phyloP scores from a whole-genome alignment of 2,329 filamentous ascomycete genomes.

The Mariannaea sp. region DNA sequence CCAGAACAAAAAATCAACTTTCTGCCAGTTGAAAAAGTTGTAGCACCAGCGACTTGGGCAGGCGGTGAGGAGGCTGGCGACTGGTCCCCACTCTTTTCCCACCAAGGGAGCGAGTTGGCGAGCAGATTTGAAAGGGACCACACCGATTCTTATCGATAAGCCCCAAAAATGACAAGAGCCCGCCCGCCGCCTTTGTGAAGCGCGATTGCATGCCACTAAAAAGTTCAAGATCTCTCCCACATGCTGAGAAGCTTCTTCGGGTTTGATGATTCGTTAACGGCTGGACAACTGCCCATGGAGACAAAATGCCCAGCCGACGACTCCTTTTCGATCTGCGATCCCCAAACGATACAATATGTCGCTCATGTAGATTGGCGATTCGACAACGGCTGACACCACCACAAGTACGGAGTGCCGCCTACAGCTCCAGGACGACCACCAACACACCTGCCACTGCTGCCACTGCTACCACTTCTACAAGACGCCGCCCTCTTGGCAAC shows the following conservation, averaged over 20 bases:
- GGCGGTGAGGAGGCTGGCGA: constrained; percentile 37
- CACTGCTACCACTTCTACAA: too few species aligned
- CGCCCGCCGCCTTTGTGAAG: constrained; percentile 6
- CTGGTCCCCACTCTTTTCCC: too few species aligned
- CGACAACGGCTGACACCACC: constrained; percentile 34
- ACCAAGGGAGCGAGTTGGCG: too few species aligned
- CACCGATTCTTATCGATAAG: constrained; percentile 42
- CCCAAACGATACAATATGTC: constrained; percentile 45
- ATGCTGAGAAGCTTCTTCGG: constrained; percentile 6
- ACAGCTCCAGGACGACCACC: constrained; percentile 38
- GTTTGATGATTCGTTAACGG: constrained; percentile 1
- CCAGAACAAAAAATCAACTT: constrained; percentile 45
- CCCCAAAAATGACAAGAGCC: neutral
- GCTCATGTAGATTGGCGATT: constrained; percentile 43
- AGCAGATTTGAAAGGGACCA: neutral
- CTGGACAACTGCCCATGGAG: constrained; percentile 8
- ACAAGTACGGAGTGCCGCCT: constrained; percentile 39
- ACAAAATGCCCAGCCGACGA: constrained; percentile 44
- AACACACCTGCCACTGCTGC: constrained; percentile 24
- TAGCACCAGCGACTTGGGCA: constrained; percentile 23
- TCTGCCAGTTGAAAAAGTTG: constrained; percentile 41
- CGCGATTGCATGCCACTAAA: constrained; percentile 24
- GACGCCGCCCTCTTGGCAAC: too few species aligned
- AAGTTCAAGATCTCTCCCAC: constrained; percentile 31
- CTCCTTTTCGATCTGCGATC: constrained; percentile 43